A percentile compares a stretch with the other conserved stretches of the same genome.
phyloP scores from a whole-genome alignment of 2,329 filamentous ascomycete genomes.

The Colletotrichum cuscutae region DNA sequence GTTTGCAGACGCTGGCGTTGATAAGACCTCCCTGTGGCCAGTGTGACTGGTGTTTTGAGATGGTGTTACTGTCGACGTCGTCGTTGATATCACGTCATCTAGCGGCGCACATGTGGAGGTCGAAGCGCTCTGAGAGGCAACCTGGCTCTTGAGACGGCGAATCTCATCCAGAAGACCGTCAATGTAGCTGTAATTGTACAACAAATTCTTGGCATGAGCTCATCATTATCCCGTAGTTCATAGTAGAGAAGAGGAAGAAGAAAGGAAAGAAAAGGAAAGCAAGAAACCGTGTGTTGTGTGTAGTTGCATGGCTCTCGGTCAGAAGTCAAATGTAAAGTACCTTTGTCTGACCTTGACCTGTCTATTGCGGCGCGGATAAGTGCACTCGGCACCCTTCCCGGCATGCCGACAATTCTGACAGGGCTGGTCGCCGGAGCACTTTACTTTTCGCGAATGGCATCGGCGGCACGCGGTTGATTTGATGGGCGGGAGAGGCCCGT shows the following conservation, averaged over 20 bases:
- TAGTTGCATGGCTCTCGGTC: neutral
- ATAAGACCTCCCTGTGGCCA: neutral
- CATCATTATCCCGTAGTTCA: neutral
- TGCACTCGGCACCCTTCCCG: conserved; percentile 43
- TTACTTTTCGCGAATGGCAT: conserved; percentile 48
- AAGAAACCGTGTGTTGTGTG: neutral
- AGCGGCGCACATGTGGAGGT: neutral
- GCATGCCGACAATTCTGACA: conserved; percentile 46
- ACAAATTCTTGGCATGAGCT: neutral
- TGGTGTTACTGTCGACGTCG: neutral
- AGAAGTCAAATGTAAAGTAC: conserved; percentile 33
- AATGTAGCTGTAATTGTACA: conserved; percentile 41
- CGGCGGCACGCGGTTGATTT: conserved; percentile 40
- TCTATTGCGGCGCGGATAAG: conserved; percentile 46
- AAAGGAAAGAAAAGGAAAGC: neutral
- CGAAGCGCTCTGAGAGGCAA: neutral
- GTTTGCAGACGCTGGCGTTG: conserved; percentile 11
- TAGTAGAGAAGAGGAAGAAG: neutral
- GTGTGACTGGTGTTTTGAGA: neutral
- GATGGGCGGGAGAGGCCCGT: conserved; percentile 32
- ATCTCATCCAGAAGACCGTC: conserved; percentile 48
- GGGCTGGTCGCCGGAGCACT: conserved; percentile 46
- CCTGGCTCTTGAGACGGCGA: conserved; percentile 41
- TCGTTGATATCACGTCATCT: neutral
- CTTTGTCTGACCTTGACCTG: conserved; percentile 47